Conservation (phyloP, 805 yeast species). For the Wickerhamomyces alni region DNA sequence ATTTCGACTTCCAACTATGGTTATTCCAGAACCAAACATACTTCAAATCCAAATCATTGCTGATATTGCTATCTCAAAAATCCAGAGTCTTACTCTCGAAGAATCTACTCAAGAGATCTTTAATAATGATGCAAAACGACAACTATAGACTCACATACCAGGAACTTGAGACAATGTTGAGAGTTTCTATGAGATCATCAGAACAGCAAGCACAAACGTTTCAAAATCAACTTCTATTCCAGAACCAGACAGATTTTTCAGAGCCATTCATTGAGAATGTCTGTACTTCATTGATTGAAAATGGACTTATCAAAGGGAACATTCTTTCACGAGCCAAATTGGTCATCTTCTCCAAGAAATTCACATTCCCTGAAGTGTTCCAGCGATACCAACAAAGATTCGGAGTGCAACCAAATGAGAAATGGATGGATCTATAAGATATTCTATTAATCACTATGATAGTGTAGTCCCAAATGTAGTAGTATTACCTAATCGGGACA, state of each 20-base stretch:
- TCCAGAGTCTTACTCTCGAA: conserved; percentile 39
- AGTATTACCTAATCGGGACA: too few species aligned
- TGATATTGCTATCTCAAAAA: conserved; percentile 41
- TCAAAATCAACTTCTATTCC: conserved; percentile 19
- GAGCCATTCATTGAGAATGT: conserved; percentile 44
- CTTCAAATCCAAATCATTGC: conserved; percentile 31
- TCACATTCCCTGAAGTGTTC: conserved; percentile 34
- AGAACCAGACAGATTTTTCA: conserved; percentile 19
- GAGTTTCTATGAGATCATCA: conserved; percentile 16
- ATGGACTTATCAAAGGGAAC: conserved; percentile 48
- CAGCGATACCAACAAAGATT: conserved; percentile 15
- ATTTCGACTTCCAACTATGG: conserved; percentile 27
- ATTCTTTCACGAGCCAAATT: conserved; percentile 34
- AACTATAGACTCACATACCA: conserved; percentile 3
- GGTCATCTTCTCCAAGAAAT: conserved; percentile 35
- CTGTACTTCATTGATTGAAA: conserved; percentile 45
- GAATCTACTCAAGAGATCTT: conserved; percentile 29
- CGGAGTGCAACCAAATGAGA: conserved; percentile 5
- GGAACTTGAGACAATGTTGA: conserved; percentile 21
- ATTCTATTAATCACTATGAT: too few species aligned
- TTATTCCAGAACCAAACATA: conserved; percentile 31
- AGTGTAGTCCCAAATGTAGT: too few species aligned
- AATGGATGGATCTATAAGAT: conserved; percentile 18
- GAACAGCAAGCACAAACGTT: conserved; percentile 10
- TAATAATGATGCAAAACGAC: conserved; percentile 4